Base-by-base conservation (phyloP, 2,329 filamentous ascomycete species). In the Ophiostoma australiae region DNA sequence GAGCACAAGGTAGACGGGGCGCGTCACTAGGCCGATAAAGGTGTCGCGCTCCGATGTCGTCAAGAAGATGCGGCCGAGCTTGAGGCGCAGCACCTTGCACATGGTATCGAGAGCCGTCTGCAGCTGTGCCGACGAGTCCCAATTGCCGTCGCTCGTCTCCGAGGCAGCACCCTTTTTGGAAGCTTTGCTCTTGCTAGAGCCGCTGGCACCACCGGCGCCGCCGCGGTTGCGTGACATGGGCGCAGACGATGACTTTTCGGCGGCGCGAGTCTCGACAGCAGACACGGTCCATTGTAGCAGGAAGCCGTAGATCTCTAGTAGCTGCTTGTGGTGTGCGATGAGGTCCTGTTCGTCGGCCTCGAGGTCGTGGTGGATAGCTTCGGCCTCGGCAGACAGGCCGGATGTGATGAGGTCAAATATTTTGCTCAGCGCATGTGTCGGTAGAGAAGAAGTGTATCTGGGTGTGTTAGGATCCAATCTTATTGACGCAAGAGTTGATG, bases 21-120 rank as follows among this genome's bases (percentile, higher is more conserved):
- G 87, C 0, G 95, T 98, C 75, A 99, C 91, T 0, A 99, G 85
- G 70, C 91, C 89, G 73, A 99, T 91, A 76, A 99, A 97, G 0
- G 93, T 97, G 78, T 99, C 95, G 73, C 94, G 88, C 80, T 99
- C 95, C 67, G 94, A 97, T 0, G 95, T 99, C 0, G 95, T 99
- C 73, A 98, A 81, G 78, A 99, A 99, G 73, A 99, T 94, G 78
- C 92, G 93, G 75, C 91, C 88, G 68, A 99, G 84, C 82, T 97
- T 97, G 78, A 97, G 82, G 80, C 93, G 96, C 80, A 99, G 85
- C 68, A 97, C 93, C 79, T 97, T 97, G 82, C 92, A 94, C 93
- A 99, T 98, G 39, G 90, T 89, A 76, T 97, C 94, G 73, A 99
- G 86, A 1, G 94, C 93, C 13, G 88, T 89, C 79, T 97, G 93